A percentile compares a stretch with the other conserved stretches of the same genome.
Conservation (phyloP, 108 stramenopile genomes). For the Mayamaea pseudoterrestris region DNA sequence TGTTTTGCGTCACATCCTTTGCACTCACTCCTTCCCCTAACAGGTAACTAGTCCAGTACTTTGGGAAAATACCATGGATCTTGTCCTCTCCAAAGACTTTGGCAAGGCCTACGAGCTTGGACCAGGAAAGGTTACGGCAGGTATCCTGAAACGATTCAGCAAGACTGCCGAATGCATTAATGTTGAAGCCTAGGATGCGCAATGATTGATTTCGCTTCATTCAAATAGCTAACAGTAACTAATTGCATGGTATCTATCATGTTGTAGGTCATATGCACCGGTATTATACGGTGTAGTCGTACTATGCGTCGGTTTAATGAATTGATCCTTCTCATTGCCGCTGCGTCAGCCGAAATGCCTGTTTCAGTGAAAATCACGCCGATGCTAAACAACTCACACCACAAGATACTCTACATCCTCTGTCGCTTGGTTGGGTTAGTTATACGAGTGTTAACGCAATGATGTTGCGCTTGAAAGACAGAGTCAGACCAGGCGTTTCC, state of each 20-base stretch:
- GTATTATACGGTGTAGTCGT: no score
- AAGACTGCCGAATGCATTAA: conserved; percentile 81
- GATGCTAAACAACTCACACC: no score
- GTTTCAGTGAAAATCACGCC: no score
- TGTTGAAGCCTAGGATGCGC: conserved; percentile 68
- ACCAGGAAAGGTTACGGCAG: conserved; percentile 91
- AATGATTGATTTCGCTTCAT: background rate
- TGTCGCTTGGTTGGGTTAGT: no score
- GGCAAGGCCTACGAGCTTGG: conserved; percentile 79
- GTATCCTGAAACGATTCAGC: conserved; percentile 91
- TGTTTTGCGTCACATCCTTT: no score
- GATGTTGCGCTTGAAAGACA: no score
- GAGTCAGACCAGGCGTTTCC: conserved; percentile 24
- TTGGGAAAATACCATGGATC: conserved; percentile 89
- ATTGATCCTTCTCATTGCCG: no score
- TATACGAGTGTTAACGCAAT: no score
- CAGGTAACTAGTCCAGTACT: conserved; percentile 94
- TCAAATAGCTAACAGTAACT: background rate
- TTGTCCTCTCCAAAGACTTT: conserved; percentile 74
- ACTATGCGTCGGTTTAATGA: no score
- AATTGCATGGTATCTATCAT: background rate
- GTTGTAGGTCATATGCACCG: background rate
- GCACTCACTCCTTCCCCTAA: no score
- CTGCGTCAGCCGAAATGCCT: no score
- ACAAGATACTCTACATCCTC: no score